These are phyloP conservation scores for Talaromyces proteolyticus DNA, from an alignment of 495 filamentous ascomycete genomes.

Conservation along the genomic window DNA sequence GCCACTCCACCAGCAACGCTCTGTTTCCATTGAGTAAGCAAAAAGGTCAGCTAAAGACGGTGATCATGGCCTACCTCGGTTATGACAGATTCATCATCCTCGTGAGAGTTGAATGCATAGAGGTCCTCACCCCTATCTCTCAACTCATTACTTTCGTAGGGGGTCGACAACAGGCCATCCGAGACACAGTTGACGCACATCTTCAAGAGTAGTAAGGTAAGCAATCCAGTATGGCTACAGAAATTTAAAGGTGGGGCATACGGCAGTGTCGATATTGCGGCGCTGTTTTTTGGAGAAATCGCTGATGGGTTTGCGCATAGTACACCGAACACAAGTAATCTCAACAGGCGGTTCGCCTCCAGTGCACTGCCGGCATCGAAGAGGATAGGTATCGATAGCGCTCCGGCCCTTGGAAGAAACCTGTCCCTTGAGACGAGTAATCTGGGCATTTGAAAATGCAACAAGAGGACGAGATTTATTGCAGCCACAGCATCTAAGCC, in stretches of 20 bases:
- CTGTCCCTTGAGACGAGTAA: slow-evolving; percentile 18
- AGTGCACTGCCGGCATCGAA: slow-evolving; percentile 1
- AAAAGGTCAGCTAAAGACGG: not conserved
- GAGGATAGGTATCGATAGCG: slow-evolving; percentile 9
- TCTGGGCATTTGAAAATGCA: slow-evolving; percentile 41
- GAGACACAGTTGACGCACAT: slow-evolving; percentile 53
- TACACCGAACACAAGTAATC: slow-evolving; percentile 40
- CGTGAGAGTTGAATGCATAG: not conserved
- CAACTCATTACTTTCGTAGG: not conserved
- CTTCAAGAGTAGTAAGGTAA: slow-evolving; percentile 22
- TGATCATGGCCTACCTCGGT: not conserved
- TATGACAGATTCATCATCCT: not conserved
- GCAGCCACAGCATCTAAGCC: slow-evolving; percentile 44
- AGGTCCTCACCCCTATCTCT: no score
- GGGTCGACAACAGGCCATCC: not conserved
- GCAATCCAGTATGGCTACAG: not conserved
- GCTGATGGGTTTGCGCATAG: slow-evolving; percentile 33
- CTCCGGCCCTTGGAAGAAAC: slow-evolving; percentile 5
- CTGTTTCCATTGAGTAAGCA: not conserved
- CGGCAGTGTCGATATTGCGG: slow-evolving; percentile 35
- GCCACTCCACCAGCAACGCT: not conserved
- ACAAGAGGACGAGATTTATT: slow-evolving; percentile 27
- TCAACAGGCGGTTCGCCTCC: slow-evolving; percentile 21
- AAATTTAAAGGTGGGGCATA: no score
- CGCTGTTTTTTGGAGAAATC: slow-evolving; percentile 55